Base-by-base conservation (phyloP, 148 eudicot species). In the Heliamphora exappendiculata region DNA sequence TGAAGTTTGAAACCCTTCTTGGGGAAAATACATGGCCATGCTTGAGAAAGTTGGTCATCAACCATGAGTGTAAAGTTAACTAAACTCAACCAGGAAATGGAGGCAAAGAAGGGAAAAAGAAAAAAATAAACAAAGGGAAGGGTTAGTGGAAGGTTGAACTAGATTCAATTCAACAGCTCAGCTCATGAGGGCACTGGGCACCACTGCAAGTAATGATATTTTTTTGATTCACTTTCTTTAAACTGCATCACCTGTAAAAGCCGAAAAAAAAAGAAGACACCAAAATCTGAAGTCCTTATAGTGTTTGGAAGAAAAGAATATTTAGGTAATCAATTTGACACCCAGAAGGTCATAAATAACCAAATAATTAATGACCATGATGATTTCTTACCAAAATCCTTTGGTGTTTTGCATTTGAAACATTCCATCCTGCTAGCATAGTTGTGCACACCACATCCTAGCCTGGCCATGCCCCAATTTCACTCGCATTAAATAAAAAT, bases 371-470 rank as follows among this genome's bases (percentile, higher is more conserved):
- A 24, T 34, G 14, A 8, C 17, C 3, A 41, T 39, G 65, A 47
- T 36, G 55, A 69, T 58, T 37, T 24, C 88, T 85, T 70, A 93
- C 98, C 85, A 69, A 39, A 83, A 65, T 91, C 90, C 76, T 81
- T 85, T 0, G 88, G 88, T 14, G 81, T 82, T 70, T 75, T 81
- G 87, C 98, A 93, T 72, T 84, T 85, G 63, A 73, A 88, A 50
- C 98, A 93, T 77, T 91, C 93, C 60, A 44, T 81, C 85, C 92
- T 84, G 79, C 89, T 81, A 26, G 98, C 98, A 73, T 89, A 93
- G 78, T 93, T 93, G 86, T 93, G 98, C 75, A 78, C 67, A 29
- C 92, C 92, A 72, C 98, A 91, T 73, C 91, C 91, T 24, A 62
- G 64, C 64, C 98, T 93, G 81, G 44, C 72, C 42, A 78, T 42